Evolutionary conservation across 2,329 filamentous ascomycete genomes (phyloP), one percentile per base, ranked within the genome.

Genomic region (Clonostachys rosea): DNA sequence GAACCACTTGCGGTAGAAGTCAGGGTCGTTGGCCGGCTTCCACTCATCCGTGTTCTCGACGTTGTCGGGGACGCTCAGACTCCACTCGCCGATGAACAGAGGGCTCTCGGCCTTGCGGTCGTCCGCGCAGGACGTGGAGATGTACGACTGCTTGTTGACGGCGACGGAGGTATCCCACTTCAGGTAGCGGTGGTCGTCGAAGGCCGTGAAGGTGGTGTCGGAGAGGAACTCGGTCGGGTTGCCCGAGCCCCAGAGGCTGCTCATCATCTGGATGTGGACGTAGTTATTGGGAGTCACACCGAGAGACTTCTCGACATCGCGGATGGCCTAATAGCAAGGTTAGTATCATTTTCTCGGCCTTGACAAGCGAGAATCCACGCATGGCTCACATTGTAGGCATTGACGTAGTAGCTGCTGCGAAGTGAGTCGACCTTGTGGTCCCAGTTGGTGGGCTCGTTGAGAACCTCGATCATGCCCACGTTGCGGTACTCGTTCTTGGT

Each of bases 1-100:
- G 61, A 78, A 84, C 69, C 74, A 84, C 41, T 70, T 61, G 42
- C 54, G 62, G 58, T 84, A 84, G 59, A 81, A 85, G 3, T 59
- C 63, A 46, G 60, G 56, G 47, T 77, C 68, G 18, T 56, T 53
- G 5, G 42, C 20, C 18, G 34, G 57, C 54, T 46, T 55, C 57
- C 10, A 82, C 24, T 67, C 72, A 3, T 56, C 49, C 2, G 56
- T 70, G 56, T 60, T 64, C 57, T 81, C 64, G 8, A 78, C 62
- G 16, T 71, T 58, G 50, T 74, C 70, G 10, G 75, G 73, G 2
- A 78, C 71, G 37, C 68, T 70, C 8, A 85, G 59, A 40, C 72
- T 75, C 73, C 78, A 85, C 58, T 85, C 81, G 34, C 79, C 79
- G 3, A 84, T 70, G 24, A 83, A 67, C 13, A 73, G 69, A 54